Evolutionary conservation across 2,329 filamentous ascomycete genomes (phyloP).

Genomic region (Albifimbria verrucaria): DNA sequence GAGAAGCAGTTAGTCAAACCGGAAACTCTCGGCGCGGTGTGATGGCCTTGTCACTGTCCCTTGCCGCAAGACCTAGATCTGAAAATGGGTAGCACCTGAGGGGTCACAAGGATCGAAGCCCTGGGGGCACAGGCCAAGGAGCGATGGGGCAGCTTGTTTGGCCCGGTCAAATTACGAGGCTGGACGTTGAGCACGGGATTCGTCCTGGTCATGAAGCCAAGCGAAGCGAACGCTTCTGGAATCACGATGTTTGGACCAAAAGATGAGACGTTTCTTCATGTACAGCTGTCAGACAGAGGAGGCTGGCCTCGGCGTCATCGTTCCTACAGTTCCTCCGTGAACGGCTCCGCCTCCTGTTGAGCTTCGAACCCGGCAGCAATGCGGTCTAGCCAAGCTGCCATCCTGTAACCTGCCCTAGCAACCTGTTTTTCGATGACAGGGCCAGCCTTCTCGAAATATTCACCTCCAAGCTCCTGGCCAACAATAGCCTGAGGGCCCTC

Average conservation of each 20-base stretch:
- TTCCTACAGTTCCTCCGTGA: constrained; percentile 25
- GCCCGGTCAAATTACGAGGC: neutral
- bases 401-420: constrained; percentile 65
- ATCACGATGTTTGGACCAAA: neutral
- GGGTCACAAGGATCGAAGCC: no score
- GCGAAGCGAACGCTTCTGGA: neutral
- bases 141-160: no score
- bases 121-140: no score
- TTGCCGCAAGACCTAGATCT: neutral
- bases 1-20: neutral
- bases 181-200: neutral
- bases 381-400: constrained; percentile 65
- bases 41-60: neutral
- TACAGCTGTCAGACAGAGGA: neutral
- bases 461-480: constrained; percentile 57
- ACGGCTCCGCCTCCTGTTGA: constrained; percentile 15
- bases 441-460: constrained; percentile 63
- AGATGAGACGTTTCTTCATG: neutral
- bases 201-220: neutral
- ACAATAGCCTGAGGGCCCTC: constrained; percentile 56
- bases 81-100: no score
- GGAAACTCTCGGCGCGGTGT: neutral
- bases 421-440: constrained; percentile 64
- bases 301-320: neutral
- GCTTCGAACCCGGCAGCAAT: constrained; percentile 43